These are phyloP conservation scores for Wallacemonas collosoma DNA, from an alignment of 208 protist genomes.

Conservation along the genomic window DNA sequence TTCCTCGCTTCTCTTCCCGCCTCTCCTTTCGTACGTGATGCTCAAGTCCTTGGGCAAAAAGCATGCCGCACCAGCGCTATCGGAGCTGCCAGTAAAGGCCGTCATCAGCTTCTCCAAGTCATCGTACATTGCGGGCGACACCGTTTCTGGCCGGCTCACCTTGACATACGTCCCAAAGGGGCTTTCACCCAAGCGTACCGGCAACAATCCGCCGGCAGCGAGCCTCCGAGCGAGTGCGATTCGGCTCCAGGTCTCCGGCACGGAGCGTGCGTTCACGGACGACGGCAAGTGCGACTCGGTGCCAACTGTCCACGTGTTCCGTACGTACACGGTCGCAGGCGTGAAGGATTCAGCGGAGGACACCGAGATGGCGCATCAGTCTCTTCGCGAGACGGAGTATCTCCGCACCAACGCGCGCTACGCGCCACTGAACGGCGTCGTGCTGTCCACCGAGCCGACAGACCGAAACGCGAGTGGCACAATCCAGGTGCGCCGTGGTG, in stretches of 20 bases:
- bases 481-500: neutral
- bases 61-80: neutral
- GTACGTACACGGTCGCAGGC: slow-evolving; percentile 8
- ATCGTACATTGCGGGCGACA: slow-evolving; percentile 14
- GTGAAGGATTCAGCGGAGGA: slow-evolving; percentile 15
- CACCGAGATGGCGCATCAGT: neutral
- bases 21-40: neutral
- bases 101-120: neutral
- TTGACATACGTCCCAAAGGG: slow-evolving; percentile 4
- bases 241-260: slow-evolving; percentile 3
- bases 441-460: slow-evolving; percentile 19
- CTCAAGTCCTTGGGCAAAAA: slow-evolving; percentile 3
- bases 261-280: neutral
- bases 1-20: slow-evolving; percentile 2
- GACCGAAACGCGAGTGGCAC: neutral
- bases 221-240: neutral
- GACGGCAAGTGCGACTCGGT: neutral
- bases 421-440: slow-evolving; percentile 22
- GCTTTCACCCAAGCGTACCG: neutral
- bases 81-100: slow-evolving; percentile 7
- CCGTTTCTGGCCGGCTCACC: slow-evolving; percentile 4
- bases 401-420: slow-evolving; percentile 11
- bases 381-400: slow-evolving; percentile 11
- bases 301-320: neutral
- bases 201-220: neutral